These are phyloP conservation scores for Xylaria acuta DNA, from an alignment of 495 filamentous ascomycete genomes.

Conservation along the genomic window DNA sequence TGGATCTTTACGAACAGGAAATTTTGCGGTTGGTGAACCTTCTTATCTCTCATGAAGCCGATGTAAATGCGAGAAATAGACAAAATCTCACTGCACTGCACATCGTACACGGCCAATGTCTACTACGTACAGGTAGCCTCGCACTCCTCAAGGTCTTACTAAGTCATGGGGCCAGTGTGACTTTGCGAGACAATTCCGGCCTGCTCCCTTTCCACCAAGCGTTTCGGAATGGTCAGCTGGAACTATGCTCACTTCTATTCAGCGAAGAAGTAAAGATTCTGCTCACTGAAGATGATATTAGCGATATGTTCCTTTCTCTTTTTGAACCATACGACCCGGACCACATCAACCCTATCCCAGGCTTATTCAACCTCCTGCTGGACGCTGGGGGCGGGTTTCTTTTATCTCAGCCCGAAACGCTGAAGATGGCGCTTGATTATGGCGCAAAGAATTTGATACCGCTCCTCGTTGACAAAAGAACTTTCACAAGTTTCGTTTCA, in stretches of 20 bases:
- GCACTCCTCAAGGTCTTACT: neutral
- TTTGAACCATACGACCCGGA: neutral
- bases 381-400: neutral
- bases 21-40: neutral
- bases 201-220: neutral
- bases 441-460: neutral
- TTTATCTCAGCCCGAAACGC: neutral
- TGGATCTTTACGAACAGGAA: too few relatives aligned
- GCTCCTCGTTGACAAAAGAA: neutral
- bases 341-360: too few relatives aligned
- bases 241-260: neutral
- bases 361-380: neutral
- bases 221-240: neutral
- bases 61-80: neutral
- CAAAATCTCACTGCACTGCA: neutral
- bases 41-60: neutral
- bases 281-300: neutral
- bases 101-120: neutral
- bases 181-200: neutral
- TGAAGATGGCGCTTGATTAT: neutral
- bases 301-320: neutral
- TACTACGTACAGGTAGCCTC: neutral
- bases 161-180: neutral
- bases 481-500: neutral
- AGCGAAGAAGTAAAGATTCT: neutral